Evolutionary conservation across 2,329 filamentous ascomycete species (phyloP).

Genomic region (Chaetomium strumarium): DNA sequence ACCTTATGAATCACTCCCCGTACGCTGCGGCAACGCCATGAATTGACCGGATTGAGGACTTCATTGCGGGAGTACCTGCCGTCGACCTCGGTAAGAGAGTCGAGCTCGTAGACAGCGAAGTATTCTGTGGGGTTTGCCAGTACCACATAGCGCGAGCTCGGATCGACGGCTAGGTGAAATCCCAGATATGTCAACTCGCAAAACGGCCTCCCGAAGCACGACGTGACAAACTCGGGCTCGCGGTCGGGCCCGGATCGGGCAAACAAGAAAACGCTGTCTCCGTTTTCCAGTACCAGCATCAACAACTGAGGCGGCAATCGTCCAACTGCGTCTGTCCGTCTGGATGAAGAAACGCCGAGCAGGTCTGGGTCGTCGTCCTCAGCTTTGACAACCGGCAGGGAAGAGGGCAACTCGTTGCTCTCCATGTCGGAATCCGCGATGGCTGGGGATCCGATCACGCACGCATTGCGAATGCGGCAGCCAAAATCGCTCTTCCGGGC

Average conservation of each 20-base stretch:
- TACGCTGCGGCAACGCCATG: slow-evolving; percentile 40
- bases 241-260: slow-evolving; percentile 43
- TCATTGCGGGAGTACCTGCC: slow-evolving; percentile 41
- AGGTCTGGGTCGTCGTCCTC: slow-evolving; percentile 33
- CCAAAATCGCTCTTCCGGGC: slow-evolving; percentile 74
- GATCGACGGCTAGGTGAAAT: slow-evolving; percentile 70
- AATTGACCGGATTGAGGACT: slow-evolving; percentile 54
- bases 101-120: slow-evolving; percentile 67
- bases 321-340: not conserved
- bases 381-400: slow-evolving; percentile 28
- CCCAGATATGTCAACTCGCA: slow-evolving; percentile 53
- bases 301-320: slow-evolving; percentile 71
- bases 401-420: slow-evolving; percentile 19
- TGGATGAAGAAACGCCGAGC: slow-evolving; percentile 12
- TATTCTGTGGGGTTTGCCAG: slow-evolving; percentile 64
- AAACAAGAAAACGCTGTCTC: slow-evolving; percentile 72
- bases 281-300: slow-evolving; percentile 67
- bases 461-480: slow-evolving; percentile 70
- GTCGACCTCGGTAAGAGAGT: slow-evolving; percentile 47
- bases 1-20: slow-evolving; percentile 77
- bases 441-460: slow-evolving; percentile 58
- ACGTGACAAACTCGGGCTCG: slow-evolving; percentile 54
- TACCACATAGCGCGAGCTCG: slow-evolving; percentile 62
- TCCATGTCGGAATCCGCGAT: slow-evolving; percentile 29
- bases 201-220: slow-evolving; percentile 52